These are phyloP conservation scores for Yamadazyma tumulicola DNA, from an alignment of 805 yeast species.

Conservation along the genomic window DNA sequence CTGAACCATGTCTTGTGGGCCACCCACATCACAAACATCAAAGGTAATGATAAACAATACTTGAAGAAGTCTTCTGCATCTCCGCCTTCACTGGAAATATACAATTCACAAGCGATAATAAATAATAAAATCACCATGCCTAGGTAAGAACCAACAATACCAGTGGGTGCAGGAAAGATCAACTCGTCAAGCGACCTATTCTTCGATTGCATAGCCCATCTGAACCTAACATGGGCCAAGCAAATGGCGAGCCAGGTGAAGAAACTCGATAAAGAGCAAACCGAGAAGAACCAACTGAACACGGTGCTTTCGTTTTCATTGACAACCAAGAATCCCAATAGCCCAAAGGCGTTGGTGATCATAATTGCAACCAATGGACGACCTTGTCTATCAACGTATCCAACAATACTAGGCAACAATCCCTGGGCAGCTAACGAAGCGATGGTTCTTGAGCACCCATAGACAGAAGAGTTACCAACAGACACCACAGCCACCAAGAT, in stretches of 20 bases:
- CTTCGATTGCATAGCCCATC: slow-evolving; percentile 35
- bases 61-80: slow-evolving; percentile 45
- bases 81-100: too few relatives aligned
- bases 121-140: slow-evolving; percentile 31
- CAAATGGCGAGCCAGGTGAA: slow-evolving; percentile 42
- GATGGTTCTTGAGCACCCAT: slow-evolving; percentile 66
- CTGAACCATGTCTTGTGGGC: slow-evolving; percentile 46
- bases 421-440: slow-evolving; percentile 69
- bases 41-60: slow-evolving; percentile 47
- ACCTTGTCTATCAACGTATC: slow-evolving; percentile 39
- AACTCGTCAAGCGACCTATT: slow-evolving; percentile 37
- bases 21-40: slow-evolving; percentile 42
- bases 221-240: slow-evolving; percentile 37
- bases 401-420: slow-evolving; percentile 50
- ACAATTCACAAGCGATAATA: slow-evolving; percentile 35
- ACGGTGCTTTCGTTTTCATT: slow-evolving; percentile 27
- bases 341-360: slow-evolving; percentile 31
- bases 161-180: slow-evolving; percentile 32
- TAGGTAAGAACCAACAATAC: slow-evolving; percentile 33
- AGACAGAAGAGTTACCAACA: slow-evolving; percentile 73
- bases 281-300: slow-evolving; percentile 41
- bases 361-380: slow-evolving; percentile 39
- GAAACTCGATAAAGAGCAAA: slow-evolving; percentile 39
- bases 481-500: slow-evolving; percentile 70
- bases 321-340: slow-evolving; percentile 37